A percentile compares a stretch with the other conserved stretches of the same genome.
These are phyloP conservation scores for Rhodocollybia butyracea DNA, from an alignment of 768 basidiomycete species.

Conservation along the genomic window DNA sequence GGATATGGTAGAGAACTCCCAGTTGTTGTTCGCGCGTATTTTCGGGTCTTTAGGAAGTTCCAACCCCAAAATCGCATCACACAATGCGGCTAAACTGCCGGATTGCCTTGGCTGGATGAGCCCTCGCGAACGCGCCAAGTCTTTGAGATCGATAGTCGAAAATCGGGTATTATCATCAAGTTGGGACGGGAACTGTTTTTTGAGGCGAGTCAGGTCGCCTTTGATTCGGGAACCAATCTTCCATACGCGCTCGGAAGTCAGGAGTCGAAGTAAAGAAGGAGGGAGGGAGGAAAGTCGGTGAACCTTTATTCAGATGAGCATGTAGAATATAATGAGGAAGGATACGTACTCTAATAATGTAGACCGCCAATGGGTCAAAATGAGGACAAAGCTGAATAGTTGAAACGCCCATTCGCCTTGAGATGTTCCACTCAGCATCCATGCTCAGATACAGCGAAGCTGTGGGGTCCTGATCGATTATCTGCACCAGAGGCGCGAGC, in stretches of 20 bases:
- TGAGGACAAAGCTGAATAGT: slow-evolving; percentile 15
- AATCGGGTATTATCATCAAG: slow-evolving; percentile 3
- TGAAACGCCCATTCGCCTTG: slow-evolving; percentile 11
- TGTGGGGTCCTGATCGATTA: slow-evolving; percentile 7
- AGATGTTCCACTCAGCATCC: slow-evolving; percentile 17
- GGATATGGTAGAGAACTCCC: slow-evolving; percentile 13
- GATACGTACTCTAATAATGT: slow-evolving; percentile 8
- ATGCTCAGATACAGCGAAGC: slow-evolving; percentile 2
- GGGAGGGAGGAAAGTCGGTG: slow-evolving; percentile 3
- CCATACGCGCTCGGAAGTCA: slow-evolving; percentile 9
- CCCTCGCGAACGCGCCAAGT: slow-evolving; percentile 8
- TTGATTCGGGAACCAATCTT: slow-evolving; percentile 12
- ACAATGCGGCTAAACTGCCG: slow-evolving; percentile 4
- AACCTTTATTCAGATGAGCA: neutral
- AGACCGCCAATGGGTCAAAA: slow-evolving; percentile 2
- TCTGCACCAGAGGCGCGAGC: slow-evolving; percentile 18
- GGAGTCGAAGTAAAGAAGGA: slow-evolving; percentile 1
- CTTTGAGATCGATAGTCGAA: slow-evolving; percentile 14
- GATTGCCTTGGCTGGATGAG: slow-evolving; percentile 7
- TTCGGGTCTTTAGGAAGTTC: slow-evolving; percentile 9
- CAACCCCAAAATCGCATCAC: slow-evolving; percentile 7
- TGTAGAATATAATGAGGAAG: neutral
- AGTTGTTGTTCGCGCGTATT: slow-evolving; percentile 11
- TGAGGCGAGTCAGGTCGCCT: slow-evolving; percentile 14
- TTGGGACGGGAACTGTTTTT: slow-evolving; percentile 12